A percentile compares a stretch with the other conserved stretches of the same genome.
Conservation (phyloP, 1,284 basidiomycete genomes). For the Boletus smithii region DNA sequence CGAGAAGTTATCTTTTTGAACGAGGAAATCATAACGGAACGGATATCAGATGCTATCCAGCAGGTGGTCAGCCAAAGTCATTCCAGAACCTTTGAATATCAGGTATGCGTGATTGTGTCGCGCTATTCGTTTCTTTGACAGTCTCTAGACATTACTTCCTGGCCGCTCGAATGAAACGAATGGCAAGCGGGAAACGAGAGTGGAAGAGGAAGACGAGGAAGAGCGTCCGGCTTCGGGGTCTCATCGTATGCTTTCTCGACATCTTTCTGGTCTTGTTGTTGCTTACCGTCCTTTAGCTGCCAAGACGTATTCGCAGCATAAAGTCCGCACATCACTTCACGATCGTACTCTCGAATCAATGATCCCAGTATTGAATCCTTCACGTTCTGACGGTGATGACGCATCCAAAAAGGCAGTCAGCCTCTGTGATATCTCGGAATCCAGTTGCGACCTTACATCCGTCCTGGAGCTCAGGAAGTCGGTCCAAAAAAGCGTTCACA, state of each 20-base stretch:
- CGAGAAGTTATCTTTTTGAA: constrained; percentile 94
- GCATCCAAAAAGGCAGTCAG: constrained; percentile 27
- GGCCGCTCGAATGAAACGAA: constrained; percentile 46
- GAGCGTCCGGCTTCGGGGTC: constrained; percentile 6
- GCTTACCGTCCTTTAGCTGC: constrained; percentile 35
- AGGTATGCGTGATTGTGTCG: constrained; percentile 44
- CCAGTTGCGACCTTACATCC: constrained; percentile 79
- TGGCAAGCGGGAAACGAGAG: constrained; percentile 42
- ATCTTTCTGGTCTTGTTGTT: neutral
- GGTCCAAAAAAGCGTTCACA: constrained; percentile 61
- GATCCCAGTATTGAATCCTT: constrained; percentile 66
- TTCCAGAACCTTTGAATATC: constrained; percentile 78
- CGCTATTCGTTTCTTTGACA: neutral
- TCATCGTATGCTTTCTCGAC: constrained; percentile 16
- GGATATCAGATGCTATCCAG: constrained; percentile 74
- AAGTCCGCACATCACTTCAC: constrained; percentile 86
- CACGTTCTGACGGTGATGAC: constrained; percentile 27
- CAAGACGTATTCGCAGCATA: constrained; percentile 75
- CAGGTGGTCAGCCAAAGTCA: constrained; percentile 65
- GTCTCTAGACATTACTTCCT: constrained; percentile 57
- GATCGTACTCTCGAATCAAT: constrained; percentile 93
- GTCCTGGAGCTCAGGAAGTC: constrained; percentile 65
- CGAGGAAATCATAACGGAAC: constrained; percentile 85
- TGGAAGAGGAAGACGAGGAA: constrained; percentile 31
- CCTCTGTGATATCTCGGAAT: constrained; percentile 68